phyloP scores from a whole-genome alignment of 306 rosid genomes.

The Parietaria judaica region DNA sequence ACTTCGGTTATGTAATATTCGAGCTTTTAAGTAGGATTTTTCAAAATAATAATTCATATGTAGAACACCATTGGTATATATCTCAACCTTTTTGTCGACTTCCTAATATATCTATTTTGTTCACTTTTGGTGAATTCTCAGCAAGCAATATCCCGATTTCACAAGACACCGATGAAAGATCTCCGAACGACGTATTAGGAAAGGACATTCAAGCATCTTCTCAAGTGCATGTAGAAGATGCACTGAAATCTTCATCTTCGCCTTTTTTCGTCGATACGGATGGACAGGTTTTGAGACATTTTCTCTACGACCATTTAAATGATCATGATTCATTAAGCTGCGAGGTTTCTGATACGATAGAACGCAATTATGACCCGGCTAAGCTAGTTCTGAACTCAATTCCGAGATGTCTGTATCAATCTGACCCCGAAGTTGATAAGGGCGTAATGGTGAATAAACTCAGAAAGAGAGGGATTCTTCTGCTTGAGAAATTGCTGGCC shows the following conservation, averaged over 20 bases:
- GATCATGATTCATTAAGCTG: background rate
- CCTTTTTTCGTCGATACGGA: slow-evolving; percentile 6
- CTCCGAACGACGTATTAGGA: background rate
- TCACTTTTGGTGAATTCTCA: slow-evolving; percentile 3
- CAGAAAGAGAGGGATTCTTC: slow-evolving; percentile 7
- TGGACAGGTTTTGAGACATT: background rate
- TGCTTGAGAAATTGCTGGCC: slow-evolving; percentile 3
- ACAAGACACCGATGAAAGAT: slow-evolving; percentile 1
- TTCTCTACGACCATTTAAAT: background rate
- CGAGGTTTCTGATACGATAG: background rate
- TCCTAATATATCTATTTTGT: no score
- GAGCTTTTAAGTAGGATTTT: no score
- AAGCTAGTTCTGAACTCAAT: slow-evolving; percentile 16
- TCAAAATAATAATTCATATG: no score
- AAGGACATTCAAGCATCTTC: background rate
- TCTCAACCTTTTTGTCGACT: no score
- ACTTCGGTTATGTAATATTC: no score
- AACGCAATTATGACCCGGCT: slow-evolving; percentile 4
- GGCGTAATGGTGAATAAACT: background rate
- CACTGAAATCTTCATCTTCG: slow-evolving; percentile 1
- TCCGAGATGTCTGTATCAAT: background rate
- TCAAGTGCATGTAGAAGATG: background rate
- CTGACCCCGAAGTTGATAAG: background rate
- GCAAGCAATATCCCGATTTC: slow-evolving; percentile 4
- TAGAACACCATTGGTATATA: no score